Conservation (phyloP, 2,329 filamentous ascomycete genomes). For the Aspergillus sergii region DNA sequence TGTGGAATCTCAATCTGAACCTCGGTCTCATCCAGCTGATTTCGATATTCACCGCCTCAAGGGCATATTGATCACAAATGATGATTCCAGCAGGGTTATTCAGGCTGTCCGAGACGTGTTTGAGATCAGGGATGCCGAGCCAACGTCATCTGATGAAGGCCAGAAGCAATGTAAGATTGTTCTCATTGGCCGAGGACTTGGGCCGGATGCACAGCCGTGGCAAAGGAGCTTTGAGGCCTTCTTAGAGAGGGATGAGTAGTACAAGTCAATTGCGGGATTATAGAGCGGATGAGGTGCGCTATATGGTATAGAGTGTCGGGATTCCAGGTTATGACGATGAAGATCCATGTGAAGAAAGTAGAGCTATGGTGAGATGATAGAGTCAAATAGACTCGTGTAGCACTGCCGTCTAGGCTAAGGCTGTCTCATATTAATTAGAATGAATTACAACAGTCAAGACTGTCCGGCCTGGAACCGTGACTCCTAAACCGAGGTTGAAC, state of each 20-base stretch:
- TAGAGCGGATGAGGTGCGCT: neutral
- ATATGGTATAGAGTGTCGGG: neutral
- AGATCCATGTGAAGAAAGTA: neutral
- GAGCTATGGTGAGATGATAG: neutral
- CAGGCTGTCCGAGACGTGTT: constrained; percentile 94
- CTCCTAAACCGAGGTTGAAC: constrained; percentile 11
- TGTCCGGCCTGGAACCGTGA: neutral
- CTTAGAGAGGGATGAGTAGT: constrained; percentile 15
- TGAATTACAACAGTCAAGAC: neutral
- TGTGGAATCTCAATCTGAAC: constrained; percentile 3
- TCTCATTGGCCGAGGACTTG: constrained; percentile 50
- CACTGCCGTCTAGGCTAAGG: neutral
- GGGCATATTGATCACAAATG: constrained; percentile 69
- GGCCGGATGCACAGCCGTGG: constrained; percentile 35
- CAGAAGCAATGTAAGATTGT: constrained; percentile 47
- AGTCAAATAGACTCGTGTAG: neutral
- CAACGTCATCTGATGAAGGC: constrained; percentile 21
- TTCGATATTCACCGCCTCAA: constrained; percentile 91
- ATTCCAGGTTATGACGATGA: neutral
- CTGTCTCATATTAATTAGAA: neutral
- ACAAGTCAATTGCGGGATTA: constrained; percentile 6
- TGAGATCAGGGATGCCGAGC: constrained; percentile 73
- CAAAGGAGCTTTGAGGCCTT: constrained; percentile 37
- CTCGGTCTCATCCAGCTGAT: constrained; percentile 24
- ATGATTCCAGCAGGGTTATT: constrained; percentile 71